A percentile compares a stretch with the other conserved stretches of the same genome.
These are phyloP conservation scores for Ulvella scutata DNA, from an alignment of 139 green algal species.

Conservation along the genomic window DNA sequence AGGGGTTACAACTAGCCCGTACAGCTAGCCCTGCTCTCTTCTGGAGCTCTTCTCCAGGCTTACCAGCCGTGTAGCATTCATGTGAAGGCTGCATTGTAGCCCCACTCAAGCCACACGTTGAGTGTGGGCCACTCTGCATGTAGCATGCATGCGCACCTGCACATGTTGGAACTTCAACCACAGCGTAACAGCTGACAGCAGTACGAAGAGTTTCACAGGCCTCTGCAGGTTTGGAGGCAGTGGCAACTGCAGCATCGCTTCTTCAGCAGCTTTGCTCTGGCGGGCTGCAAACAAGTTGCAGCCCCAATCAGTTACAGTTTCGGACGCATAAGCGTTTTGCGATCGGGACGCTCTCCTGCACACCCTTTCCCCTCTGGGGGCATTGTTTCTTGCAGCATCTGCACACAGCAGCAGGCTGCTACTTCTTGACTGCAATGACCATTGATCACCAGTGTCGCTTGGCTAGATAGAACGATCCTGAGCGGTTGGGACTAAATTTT, in stretches of 20 bases:
- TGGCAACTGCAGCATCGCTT: slow-evolving; percentile 23
- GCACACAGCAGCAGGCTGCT: too few species aligned
- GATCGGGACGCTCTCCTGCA: too few species aligned
- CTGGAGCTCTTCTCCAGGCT: slow-evolving; percentile 6
- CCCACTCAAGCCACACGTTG: too few species aligned
- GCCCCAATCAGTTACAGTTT: not conserved
- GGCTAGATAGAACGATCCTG: too few species aligned
- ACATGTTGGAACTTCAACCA: slow-evolving; percentile 38
- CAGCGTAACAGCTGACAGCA: slow-evolving; percentile 22
- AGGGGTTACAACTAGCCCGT: not conserved
- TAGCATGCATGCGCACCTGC: slow-evolving; percentile 32
- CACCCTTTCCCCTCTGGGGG: too few species aligned
- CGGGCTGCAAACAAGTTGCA: not conserved
- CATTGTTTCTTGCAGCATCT: too few species aligned
- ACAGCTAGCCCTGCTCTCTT: slow-evolving; percentile 3
- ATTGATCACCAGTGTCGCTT: too few species aligned
- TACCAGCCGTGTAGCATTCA: not conserved
- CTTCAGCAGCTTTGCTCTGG: not conserved
- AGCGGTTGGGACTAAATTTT: too few species aligned
- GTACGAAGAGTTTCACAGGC: slow-evolving; percentile 20
- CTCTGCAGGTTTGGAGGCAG: slow-evolving; percentile 21
- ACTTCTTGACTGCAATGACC: too few species aligned
- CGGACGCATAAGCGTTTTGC: not conserved
- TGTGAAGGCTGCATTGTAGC: too few species aligned
- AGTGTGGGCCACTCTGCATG: too few species aligned